A percentile compares a stretch with the other conserved stretches of the same genome.
Evolutionary conservation across 108 stramenopile genomes (phyloP).

Genomic region (Nitzschia palea): DNA sequence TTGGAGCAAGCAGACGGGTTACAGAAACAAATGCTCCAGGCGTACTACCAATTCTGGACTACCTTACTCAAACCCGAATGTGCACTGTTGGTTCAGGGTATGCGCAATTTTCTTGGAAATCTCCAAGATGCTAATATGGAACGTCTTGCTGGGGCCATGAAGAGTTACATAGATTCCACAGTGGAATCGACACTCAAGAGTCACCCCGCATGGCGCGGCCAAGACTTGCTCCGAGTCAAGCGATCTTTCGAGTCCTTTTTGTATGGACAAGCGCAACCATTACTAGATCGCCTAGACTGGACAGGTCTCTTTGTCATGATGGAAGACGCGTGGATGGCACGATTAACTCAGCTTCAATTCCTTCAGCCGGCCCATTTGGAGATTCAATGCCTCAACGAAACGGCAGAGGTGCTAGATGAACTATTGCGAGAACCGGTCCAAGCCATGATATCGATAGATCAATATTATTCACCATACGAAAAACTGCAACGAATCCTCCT

Average conservation of each 20-base stretch:
- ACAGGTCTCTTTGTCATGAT: slow-evolving; percentile 18
- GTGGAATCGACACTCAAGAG: slow-evolving; percentile 15
- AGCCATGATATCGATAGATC: slow-evolving; percentile 48
- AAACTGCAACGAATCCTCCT: slow-evolving; percentile 65
- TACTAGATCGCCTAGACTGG: slow-evolving; percentile 11
- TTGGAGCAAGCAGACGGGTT: neutral
- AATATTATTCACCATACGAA: slow-evolving; percentile 69
- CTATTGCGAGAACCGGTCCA: slow-evolving; percentile 47
- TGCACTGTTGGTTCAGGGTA: slow-evolving; percentile 49
- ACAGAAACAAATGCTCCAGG: slow-evolving; percentile 12
- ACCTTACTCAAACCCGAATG: slow-evolving; percentile 43
- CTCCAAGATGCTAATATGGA: slow-evolving; percentile 13
- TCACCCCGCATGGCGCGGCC: slow-evolving; percentile 35
- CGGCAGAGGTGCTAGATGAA: slow-evolving; percentile 30
- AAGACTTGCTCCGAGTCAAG: neutral
- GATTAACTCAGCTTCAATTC: slow-evolving; percentile 54
- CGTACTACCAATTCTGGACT: slow-evolving; percentile 37
- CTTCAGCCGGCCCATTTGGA: slow-evolving; percentile 75
- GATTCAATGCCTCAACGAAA: slow-evolving; percentile 55
- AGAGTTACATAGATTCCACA: slow-evolving; percentile 26
- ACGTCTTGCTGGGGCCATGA: slow-evolving; percentile 11
- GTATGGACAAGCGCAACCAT: slow-evolving; percentile 40
- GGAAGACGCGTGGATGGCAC: slow-evolving; percentile 26
- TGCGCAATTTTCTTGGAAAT: slow-evolving; percentile 42
- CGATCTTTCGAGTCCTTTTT: slow-evolving; percentile 56